phyloP scores from a whole-genome alignment of 495 filamentous ascomycete species.

The Annulohypoxylon maeteangense region DNA sequence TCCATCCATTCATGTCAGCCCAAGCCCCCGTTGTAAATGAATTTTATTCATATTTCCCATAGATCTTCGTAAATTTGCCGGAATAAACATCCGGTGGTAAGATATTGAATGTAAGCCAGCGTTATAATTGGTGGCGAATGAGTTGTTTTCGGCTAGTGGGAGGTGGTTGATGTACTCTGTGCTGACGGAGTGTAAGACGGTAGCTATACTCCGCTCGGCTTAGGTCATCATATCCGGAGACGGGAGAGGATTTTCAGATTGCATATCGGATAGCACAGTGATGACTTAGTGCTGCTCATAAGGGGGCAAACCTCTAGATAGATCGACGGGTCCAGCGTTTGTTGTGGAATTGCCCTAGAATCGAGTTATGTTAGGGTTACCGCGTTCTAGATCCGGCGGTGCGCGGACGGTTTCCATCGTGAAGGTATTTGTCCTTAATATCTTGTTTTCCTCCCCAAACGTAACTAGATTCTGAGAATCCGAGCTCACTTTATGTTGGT shows the following conservation, averaged over 20 bases:
- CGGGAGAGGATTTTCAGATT: constrained; percentile 1
- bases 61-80: not conserved
- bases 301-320: not conserved
- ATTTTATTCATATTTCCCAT: not conserved
- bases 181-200: constrained; percentile 6
- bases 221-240: constrained; percentile 3
- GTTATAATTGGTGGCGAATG: not conserved
- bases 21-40: not conserved
- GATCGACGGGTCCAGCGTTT: not conserved
- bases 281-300: not conserved
- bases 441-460: constrained; percentile 1
- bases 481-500: constrained; percentile 13
- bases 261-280: not conserved
- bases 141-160: not conserved
- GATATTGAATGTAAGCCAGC: constrained; percentile 1
- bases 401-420: not conserved
- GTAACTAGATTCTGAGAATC: constrained; percentile 6
- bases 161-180: not conserved
- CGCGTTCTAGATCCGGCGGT: constrained; percentile 2
- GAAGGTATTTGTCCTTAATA: constrained; percentile 10
- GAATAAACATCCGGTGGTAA: not conserved
- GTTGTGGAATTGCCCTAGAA: not conserved
- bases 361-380: constrained; percentile 2
- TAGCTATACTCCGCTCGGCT: not conserved
- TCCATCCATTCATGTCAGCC: not conserved